Percentiles rank a stretch among this genome's conserved stretches.
These are phyloP conservation scores for Umbelopsis isabellina DNA, from an alignment of 192 early-diverging fungal genomes.

Conservation along the genomic window DNA sequence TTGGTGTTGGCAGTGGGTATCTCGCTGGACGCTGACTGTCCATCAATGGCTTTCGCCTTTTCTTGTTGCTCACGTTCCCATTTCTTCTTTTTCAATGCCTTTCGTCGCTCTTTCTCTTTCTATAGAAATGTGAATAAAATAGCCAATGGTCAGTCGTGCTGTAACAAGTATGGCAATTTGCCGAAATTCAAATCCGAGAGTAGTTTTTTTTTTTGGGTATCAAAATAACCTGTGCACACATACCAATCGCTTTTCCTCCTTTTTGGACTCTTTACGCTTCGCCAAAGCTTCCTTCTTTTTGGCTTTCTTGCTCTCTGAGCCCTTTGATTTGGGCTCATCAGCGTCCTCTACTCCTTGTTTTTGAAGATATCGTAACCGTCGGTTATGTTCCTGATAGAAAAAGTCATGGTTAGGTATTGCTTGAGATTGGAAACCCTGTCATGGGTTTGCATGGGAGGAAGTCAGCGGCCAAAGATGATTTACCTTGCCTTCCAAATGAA, in stretches of 20 bases:
- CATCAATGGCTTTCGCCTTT: not conserved
- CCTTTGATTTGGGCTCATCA: constrained; percentile 20
- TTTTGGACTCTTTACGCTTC: constrained; percentile 24
- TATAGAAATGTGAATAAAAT: not conserved
- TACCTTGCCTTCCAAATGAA: constrained; percentile 38
- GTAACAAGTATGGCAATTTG: not conserved
- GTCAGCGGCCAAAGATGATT: not conserved
- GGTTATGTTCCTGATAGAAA: constrained; percentile 16
- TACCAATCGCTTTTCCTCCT: constrained; percentile 23
- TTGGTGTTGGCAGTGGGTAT: not conserved
- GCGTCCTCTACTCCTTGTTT: constrained; percentile 22
- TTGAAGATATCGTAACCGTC: constrained; percentile 22
- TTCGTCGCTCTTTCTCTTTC: constrained; percentile 35
- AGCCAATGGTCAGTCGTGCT: no score
- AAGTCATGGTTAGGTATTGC: not conserved
- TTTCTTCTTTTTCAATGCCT: constrained; percentile 24
- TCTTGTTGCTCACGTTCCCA: constrained; percentile 32
- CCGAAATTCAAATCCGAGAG: not conserved
- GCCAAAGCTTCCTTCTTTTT: constrained; percentile 14
- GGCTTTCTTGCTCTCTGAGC: not conserved
- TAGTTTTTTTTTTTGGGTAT: no score
- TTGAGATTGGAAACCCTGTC: not conserved
- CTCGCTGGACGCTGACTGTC: not conserved
- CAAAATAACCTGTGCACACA: not conserved
- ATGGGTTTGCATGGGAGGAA: no score